Base-by-base conservation (phyloP, 345 rosid genomes). In the Punica granatum region DNA sequence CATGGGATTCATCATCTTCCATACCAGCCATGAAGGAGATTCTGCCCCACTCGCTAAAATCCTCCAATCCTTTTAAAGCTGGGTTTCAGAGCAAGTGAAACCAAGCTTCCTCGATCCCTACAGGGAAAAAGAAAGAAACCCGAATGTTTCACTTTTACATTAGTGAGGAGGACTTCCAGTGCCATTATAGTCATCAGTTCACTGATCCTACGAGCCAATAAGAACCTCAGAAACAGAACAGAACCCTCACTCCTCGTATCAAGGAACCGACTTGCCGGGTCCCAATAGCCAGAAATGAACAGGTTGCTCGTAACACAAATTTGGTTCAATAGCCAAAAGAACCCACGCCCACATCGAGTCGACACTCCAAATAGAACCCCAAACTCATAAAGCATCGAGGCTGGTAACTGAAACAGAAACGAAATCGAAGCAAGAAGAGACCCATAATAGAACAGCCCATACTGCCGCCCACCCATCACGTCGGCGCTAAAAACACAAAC, bases 1-100 rank as follows among this genome's bases (percentile, higher is more conserved):
- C 64, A 44, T 53, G 75, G n/a, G 87, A 79, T 71, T 81, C 79
- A 43, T 74, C 76, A 56, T 78, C 90, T 35, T 76, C 89, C 61
- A 75, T 73, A 5, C 53, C 53, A 13, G 42, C 31, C 65, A 64
- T 41, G 53, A 51, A 51, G 23, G 6, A 7, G 13, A 7, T 10
- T n/a, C 12, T 30, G 23, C 6, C 58, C 58, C 58, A n/a, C n/a
- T n/a, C n/a, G n/a, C n/a, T n/a, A n/a, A n/a, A n/a, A n/a, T n/a
- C n/a, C n/a, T n/a, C n/a, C n/a, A n/a, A n/a, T n/a, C n/a, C n/a
- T n/a, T 51, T 23, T 51, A 51, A 51, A 8, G 8, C 1, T 7
- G 58, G 23, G 28, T 23, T 6, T 23, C 58, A n/a, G 30, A 51
- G 11, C 8, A 23, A 51, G 23, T 6, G 0, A 51, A 51, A 23